Base-by-base conservation (phyloP, 169 alveolate genomes). In the Plasmodium coatneyi region DNA sequence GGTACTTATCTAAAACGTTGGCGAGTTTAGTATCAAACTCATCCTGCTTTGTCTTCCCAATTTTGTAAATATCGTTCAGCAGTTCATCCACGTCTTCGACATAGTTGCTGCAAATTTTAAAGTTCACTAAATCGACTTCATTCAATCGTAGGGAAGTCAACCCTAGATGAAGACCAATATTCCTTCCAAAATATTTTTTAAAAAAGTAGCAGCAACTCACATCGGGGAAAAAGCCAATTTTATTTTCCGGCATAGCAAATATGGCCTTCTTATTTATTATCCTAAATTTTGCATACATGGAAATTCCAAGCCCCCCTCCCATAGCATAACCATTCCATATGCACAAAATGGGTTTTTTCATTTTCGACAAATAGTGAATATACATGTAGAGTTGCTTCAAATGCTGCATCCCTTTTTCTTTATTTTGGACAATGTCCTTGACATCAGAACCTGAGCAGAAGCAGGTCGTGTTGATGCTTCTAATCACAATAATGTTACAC, bases 261-360 rank as follows among this genome's bases (percentile, higher is more conserved):
- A 86, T 76, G 19, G 80, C 78, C 9, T 86, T 86, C 54, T 32
- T 86, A 76, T 86, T 74, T 32, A 86, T 86, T 19, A 74, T 66
- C 41, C 60, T 43, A 74, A 74, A 74, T 52, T 86, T 74, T 52
- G 93, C 60, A 76, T 86, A 86, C 78, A 86, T 86, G 36, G 93
- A 86, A 49, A 86, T 86, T 28, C 93, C 93, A 76, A 86, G n/a
- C 25, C 93, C 93, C 3, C 93, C 93, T 32, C 93, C 93, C 93
- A 86, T 86, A 86, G 79, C 80, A 70, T 46, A 74, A 5, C 93
- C 93, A 86, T 86, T 86, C 93, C 93, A 86, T 49, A 86, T 86
- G 70, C 93, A 86, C 70, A 86, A 56, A 5, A 86, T 39, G 66
- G 60, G 71, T 74, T 86, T 86, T 74, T 86, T 86, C 71, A 86